These are phyloP conservation scores for Cinnamomum micranthum DNA, from an alignment of 164 flowering plant genomes.

Conservation along the genomic window DNA sequence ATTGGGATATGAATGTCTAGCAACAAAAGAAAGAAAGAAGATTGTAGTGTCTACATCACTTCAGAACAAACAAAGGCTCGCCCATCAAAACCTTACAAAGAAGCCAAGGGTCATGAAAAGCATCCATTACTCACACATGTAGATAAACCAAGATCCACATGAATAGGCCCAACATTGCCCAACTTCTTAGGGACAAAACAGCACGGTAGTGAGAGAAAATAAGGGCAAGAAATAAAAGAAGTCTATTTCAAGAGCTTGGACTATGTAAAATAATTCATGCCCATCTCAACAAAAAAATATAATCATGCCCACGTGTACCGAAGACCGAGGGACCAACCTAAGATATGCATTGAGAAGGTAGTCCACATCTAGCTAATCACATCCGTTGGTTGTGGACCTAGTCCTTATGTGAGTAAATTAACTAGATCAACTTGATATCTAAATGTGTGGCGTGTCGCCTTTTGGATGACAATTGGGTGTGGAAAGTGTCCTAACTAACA, in stretches of 20 bases:
- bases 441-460: background rate
- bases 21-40: background rate
- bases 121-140: background rate
- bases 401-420: background rate
- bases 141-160: background rate
- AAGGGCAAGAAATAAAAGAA: no score
- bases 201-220: background rate
- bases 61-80: background rate
- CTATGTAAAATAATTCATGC: background rate
- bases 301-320: background rate
- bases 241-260: background rate
- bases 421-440: background rate
- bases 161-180: background rate
- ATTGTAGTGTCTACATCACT: slow-evolving; percentile 3
- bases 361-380: background rate
- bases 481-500: background rate
- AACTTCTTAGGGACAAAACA: background rate
- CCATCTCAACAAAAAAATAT: background rate
- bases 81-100: background rate
- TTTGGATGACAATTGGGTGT: background rate
- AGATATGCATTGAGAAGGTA: background rate
- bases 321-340: background rate
- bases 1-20: slow-evolving; percentile 5
- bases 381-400: background rate
- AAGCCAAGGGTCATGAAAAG: background rate